These are phyloP conservation scores for Solanum pennellii DNA, from an alignment of 257 asterid genomes.

Conservation along the genomic window DNA sequence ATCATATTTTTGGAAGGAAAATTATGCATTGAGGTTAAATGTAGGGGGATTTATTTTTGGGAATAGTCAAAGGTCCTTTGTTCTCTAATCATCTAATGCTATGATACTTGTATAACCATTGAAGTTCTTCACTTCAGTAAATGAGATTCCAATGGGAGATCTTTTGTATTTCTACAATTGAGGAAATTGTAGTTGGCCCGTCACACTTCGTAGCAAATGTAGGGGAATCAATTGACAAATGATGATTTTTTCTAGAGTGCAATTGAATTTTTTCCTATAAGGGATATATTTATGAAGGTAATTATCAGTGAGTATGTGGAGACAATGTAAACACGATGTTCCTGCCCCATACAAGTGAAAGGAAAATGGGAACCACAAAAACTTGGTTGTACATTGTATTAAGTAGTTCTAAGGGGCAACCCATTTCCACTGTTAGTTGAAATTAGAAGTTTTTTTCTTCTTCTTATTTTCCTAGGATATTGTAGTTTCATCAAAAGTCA, in stretches of 20 bases:
- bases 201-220: neutral
- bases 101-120: neutral
- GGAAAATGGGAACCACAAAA: neutral
- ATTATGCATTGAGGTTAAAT: neutral
- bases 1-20: neutral
- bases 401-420: neutral
- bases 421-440: neutral
- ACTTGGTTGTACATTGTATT: neutral
- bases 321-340: neutral
- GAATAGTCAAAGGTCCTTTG: neutral
- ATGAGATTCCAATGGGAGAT: neutral
- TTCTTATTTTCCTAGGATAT: neutral
- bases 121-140: neutral
- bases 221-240: neutral
- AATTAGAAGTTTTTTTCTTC: neutral
- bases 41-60: neutral
- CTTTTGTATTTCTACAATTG: neutral
- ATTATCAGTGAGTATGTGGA: neutral
- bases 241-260: neutral
- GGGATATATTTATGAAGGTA: neutral
- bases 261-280: neutral
- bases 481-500: neutral
- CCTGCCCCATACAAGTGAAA: neutral
- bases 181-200: neutral
- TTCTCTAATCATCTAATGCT: neutral